Conservation (phyloP, 1,284 basidiomycete species). For the Ustilago esculenta region DNA sequence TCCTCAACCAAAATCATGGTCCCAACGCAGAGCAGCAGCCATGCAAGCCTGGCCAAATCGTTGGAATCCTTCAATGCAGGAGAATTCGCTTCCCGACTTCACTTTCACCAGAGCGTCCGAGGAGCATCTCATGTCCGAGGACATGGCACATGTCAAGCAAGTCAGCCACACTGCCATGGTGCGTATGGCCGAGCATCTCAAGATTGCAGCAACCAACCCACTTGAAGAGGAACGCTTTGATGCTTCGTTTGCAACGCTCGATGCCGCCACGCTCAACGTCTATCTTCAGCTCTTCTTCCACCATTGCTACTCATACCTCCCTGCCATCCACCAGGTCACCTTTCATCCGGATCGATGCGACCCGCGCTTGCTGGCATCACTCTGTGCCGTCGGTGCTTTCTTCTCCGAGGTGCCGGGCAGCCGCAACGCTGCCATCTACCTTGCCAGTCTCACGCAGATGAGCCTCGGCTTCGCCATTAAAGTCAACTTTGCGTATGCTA, state of each 20-base stretch:
- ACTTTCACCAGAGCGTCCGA: slow-evolving; percentile 14
- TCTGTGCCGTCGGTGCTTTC: slow-evolving; percentile 20
- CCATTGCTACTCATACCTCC: slow-evolving; percentile 25
- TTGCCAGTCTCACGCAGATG: slow-evolving; percentile 13
- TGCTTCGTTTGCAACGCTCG: slow-evolving; percentile 18
- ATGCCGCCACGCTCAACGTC: slow-evolving; percentile 18
- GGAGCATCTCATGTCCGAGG: slow-evolving; percentile 24
- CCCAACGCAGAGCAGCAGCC: slow-evolving; percentile 2
- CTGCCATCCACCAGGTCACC: slow-evolving; percentile 32
- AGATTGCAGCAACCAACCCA: slow-evolving; percentile 4
- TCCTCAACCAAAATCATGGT: neutral
- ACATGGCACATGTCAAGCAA: slow-evolving; percentile 15
- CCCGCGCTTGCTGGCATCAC: slow-evolving; percentile 19
- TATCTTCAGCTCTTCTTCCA: slow-evolving; percentile 37
- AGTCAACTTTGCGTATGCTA: slow-evolving; percentile 6
- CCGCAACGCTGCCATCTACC: slow-evolving; percentile 15
- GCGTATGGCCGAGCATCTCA: slow-evolving; percentile 15
- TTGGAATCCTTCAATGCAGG: slow-evolving; percentile 18
- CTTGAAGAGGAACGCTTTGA: slow-evolving; percentile 15
- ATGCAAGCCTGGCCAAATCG: slow-evolving; percentile 19
- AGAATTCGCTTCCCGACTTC: slow-evolving; percentile 13
- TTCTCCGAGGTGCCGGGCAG: slow-evolving; percentile 26
- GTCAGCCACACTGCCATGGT: slow-evolving; percentile 10
- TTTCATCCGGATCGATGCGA: slow-evolving; percentile 25
- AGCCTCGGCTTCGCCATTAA: slow-evolving; percentile 8